Evolutionary conservation across 805 yeast genomes (phyloP).

Genomic region (Limtongia smithiae): DNA sequence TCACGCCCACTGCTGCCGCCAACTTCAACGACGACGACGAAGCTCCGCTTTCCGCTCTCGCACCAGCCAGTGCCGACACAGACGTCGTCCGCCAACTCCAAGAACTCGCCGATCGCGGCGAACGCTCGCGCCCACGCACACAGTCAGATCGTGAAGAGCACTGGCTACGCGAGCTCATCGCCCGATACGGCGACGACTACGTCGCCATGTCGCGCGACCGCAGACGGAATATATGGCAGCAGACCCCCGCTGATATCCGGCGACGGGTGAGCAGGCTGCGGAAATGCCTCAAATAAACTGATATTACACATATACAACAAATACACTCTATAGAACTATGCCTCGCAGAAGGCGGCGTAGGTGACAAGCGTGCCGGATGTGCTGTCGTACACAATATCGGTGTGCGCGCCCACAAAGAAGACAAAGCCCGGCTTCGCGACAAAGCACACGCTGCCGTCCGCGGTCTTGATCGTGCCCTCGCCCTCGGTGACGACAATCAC

Average conservation of each 20-base stretch:
- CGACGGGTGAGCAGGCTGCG: slow-evolving; percentile 57
- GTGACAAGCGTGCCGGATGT: slow-evolving; percentile 52
- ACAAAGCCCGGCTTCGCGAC: slow-evolving; percentile 70
- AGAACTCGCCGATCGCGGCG: slow-evolving; percentile 47
- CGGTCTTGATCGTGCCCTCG: slow-evolving; percentile 53
- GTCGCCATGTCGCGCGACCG: slow-evolving; percentile 88
- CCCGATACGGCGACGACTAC: slow-evolving; percentile 83
- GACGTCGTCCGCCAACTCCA: slow-evolving; percentile 70
- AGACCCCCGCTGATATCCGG: slow-evolving; percentile 77
- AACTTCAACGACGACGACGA: slow-evolving; percentile 37
- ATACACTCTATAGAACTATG: slow-evolving; percentile 33
- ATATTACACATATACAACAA: neutral
- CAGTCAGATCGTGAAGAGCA: slow-evolving; percentile 70
- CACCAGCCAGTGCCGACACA: slow-evolving; percentile 36
- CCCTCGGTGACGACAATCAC: slow-evolving; percentile 83
- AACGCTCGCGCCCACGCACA: slow-evolving; percentile 46
- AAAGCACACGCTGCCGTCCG: slow-evolving; percentile 38
- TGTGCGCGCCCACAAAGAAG: slow-evolving; percentile 78
- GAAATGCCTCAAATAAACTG: neutral
- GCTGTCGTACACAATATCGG: slow-evolving; percentile 53
- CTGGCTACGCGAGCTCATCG: slow-evolving; percentile 63
- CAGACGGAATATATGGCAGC: slow-evolving; percentile 47
- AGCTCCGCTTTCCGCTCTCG: slow-evolving; percentile 28
- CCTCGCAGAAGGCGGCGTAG: slow-evolving; percentile 89
- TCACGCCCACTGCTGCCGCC: slow-evolving; percentile 43